Conservation (phyloP, 2,329 filamentous ascomycete genomes). For the Lachnellula hyalina region DNA sequence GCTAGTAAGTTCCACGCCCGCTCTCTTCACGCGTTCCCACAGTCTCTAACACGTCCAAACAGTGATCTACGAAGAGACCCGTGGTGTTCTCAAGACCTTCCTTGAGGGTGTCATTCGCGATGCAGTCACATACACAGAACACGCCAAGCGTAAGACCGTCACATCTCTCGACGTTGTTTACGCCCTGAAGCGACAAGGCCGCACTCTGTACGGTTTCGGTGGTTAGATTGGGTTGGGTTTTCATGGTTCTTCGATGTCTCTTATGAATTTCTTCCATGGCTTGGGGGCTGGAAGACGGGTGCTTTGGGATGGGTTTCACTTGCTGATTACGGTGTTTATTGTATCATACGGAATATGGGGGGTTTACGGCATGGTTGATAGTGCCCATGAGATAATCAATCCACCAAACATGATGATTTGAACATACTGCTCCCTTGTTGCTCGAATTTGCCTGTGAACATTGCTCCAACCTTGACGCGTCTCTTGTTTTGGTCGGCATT, state of each 20-base stretch:
- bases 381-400: slow-evolving; percentile 21
- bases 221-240: slow-evolving; percentile 39
- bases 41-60: neutral
- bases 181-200: slow-evolving; percentile 61
- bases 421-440: neutral
- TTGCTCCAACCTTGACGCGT: neutral
- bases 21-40: neutral
- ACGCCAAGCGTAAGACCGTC: slow-evolving; percentile 74
- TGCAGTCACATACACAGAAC: slow-evolving; percentile 46
- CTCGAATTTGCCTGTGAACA: neutral
- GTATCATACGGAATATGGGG: slow-evolving; percentile 28
- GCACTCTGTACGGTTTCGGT: slow-evolving; percentile 64
- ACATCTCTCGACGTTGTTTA: slow-evolving; percentile 61
- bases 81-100: slow-evolving; percentile 79
- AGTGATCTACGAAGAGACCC: slow-evolving; percentile 50
- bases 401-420: slow-evolving; percentile 10
- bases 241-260: slow-evolving; percentile 19
- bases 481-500: neutral
- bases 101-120: slow-evolving; percentile 73
- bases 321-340: slow-evolving; percentile 24
- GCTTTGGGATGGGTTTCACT: slow-evolving; percentile 24
- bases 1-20: slow-evolving; percentile 55
- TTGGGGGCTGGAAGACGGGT: slow-evolving; percentile 15
- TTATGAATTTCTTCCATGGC: slow-evolving; percentile 25
- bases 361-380: slow-evolving; percentile 20